Percentiles rank a stretch among this genome's conserved stretches.
phyloP scores from a whole-genome alignment of 192 early-diverging fungal species.

The Podila epigama region DNA sequence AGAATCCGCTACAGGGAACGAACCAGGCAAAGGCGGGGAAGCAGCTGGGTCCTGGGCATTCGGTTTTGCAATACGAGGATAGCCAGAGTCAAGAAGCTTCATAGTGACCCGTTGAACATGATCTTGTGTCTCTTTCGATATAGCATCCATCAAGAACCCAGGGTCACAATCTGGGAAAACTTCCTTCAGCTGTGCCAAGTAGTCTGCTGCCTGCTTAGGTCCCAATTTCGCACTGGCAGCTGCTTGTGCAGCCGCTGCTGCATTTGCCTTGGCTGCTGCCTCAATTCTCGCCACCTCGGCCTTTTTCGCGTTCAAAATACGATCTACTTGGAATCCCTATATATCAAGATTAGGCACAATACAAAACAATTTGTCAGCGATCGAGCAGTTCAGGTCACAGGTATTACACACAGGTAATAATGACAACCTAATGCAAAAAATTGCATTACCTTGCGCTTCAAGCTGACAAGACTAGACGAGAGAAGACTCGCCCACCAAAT shows the following conservation, averaged over 20 bases:
- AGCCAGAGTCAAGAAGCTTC: slow-evolving; percentile 62
- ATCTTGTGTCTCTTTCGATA: slow-evolving; percentile 59
- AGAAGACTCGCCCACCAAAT: slow-evolving; percentile 80
- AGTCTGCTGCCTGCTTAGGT: slow-evolving; percentile 20
- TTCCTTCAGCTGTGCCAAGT: slow-evolving; percentile 49
- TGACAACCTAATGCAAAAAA: too few species aligned
- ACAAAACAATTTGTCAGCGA: slow-evolving; percentile 6
- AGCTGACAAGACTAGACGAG: slow-evolving; percentile 67
- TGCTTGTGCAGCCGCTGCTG: slow-evolving; percentile 21
- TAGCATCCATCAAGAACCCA: slow-evolving; percentile 56
- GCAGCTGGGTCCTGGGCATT: neutral
- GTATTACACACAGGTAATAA: too few species aligned
- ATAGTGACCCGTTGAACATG: slow-evolving; percentile 66
- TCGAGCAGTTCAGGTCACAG: too few species aligned
- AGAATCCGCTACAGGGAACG: slow-evolving; percentile 10
- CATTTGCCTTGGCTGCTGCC: slow-evolving; percentile 28
- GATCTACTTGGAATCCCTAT: slow-evolving; percentile 63
- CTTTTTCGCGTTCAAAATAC: slow-evolving; percentile 59
- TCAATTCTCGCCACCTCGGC: slow-evolving; percentile 29
- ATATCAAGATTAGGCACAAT: neutral
- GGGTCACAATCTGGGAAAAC: slow-evolving; percentile 76
- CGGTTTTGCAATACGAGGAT: slow-evolving; percentile 50
- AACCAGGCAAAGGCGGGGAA: slow-evolving; percentile 19
- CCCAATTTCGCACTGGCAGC: slow-evolving; percentile 2
- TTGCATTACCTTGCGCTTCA: slow-evolving; percentile 65